Evolutionary conservation across 441 rosid species (phyloP), one percentile per base, ranked within the genome.

Genomic region (Pelargonium australe): DNA sequence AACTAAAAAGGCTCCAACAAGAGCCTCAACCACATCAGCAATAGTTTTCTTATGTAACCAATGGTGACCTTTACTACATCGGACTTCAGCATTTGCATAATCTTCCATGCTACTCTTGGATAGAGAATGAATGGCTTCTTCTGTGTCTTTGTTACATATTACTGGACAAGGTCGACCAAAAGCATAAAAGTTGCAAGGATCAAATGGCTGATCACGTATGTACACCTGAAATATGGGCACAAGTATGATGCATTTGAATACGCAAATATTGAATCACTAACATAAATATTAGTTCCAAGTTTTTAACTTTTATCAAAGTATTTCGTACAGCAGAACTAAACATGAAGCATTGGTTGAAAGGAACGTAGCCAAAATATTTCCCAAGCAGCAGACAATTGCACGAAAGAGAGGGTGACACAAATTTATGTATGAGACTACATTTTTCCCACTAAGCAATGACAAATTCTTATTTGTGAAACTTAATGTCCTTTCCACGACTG

Each of bases 21-120:
- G 96, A 67, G 97, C 95, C 87, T 95, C 97, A 57, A 88, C 90
- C 55, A 87, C 89, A 79, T 95, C 99, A 58, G 99, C 92, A 81
- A 95, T 85, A 72, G 96, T 91, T 82, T 87, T 88, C 84, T 83
- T 91, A 63, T 81, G 83, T 70, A 95, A 82, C 91, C 90, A 88
- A 73, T 85, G 92, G 78, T 95, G 99, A 75, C 84, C 83, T 83
- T 83, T 88, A 82, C 87, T 88, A 80, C 99, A 91, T 80, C 87
- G 88, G 70, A 83, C 82, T 72, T 82, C 89, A 73, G 72, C 71
- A 71, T 77, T 78, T 70, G 82, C 73, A 66, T 66, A 73, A 68
- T 77, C 72, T 63, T 63, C 64, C 70, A 51, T 76, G 67, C 44
- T 61, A 70, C 67, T 73, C 72, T 67, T 73, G 77, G 68, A 37